Evolutionary conservation across 129 eudicot genomes (phyloP).

Genomic region (Oenanthe sinensis): DNA sequence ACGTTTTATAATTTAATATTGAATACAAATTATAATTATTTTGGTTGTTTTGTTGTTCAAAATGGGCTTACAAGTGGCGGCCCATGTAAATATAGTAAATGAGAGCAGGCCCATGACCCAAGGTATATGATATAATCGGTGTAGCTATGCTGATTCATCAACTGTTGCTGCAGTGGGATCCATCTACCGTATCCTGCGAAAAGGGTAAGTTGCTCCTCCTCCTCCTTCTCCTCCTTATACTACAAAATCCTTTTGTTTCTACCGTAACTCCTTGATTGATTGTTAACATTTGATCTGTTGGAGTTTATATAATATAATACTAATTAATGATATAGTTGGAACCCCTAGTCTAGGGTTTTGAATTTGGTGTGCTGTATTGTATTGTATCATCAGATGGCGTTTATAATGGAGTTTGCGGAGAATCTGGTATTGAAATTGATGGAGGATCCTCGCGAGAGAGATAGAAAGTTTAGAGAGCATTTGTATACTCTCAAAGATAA

Average conservation of each 20-base stretch:
- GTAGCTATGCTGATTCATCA: not conserved
- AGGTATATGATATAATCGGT: not conserved
- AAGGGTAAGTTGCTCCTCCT: not conserved
- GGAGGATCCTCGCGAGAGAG: constrained; percentile 94
- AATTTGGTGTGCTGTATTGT: not conserved
- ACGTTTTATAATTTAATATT: too few species aligned
- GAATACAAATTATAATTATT: too few species aligned
- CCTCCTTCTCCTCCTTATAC: too few species aligned
- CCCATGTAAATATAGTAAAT: not conserved
- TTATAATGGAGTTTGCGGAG: constrained; percentile 97
- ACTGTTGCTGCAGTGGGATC: not conserved
- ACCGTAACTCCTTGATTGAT: not conserved
- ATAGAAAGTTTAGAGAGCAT: constrained; percentile 75
- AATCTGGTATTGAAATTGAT: constrained; percentile 71
- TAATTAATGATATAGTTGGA: too few species aligned
- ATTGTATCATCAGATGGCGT: constrained; percentile 37
- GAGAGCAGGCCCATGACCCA: not conserved
- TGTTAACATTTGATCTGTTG: not conserved
- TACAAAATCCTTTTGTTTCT: not conserved
- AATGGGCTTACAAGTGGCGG: not conserved
- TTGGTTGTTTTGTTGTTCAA: too few species aligned
- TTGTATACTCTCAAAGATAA: constrained; percentile 53
- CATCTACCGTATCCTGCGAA: too few species aligned
- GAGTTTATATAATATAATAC: too few species aligned
- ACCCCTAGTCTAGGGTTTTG: constrained; percentile 1